phyloP scores from a whole-genome alignment of 805 yeast genomes.

The Ascoidea tarda region DNA sequence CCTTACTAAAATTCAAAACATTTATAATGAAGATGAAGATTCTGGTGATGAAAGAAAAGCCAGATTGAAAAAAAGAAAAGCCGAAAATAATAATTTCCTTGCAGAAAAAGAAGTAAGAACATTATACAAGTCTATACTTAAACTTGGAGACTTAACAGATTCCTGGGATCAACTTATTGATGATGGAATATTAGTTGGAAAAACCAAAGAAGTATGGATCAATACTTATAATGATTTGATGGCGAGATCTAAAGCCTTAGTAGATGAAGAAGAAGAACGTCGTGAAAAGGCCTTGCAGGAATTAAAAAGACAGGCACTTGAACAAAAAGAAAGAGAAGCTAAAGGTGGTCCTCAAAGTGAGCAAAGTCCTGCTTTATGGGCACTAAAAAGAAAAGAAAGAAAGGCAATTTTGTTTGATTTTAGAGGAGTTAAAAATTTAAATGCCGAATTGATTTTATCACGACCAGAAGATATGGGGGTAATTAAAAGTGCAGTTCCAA shows the following conservation, averaged over 20 bases:
- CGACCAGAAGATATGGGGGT: constrained; percentile 78
- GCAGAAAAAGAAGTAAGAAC: constrained; percentile 82
- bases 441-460: constrained; percentile 75
- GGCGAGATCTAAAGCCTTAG: constrained; percentile 42
- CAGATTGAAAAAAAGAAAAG: constrained; percentile 22
- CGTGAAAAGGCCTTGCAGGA: constrained; percentile 40
- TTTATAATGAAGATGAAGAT: constrained; percentile 27
- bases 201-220: constrained; percentile 66
- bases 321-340: constrained; percentile 32
- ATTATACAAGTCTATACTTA: constrained; percentile 67
- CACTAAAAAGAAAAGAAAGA: constrained; percentile 65
- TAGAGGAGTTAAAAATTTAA: constrained; percentile 74
- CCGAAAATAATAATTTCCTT: constrained; percentile 38
- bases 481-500: constrained; percentile 36
- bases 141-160: constrained; percentile 64
- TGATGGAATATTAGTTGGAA: constrained; percentile 79
- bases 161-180: constrained; percentile 78
- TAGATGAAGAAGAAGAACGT: constrained; percentile 51
- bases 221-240: constrained; percentile 65
- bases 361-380: constrained; percentile 38
- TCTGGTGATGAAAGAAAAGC: constrained; percentile 24
- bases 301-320: constrained; percentile 44
- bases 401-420: constrained; percentile 84
- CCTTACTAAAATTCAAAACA: constrained; percentile 37
- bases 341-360: constrained; percentile 20